These are phyloP conservation scores for Brassica nigra DNA, from an alignment of 345 rosid species.

Conservation along the genomic window DNA sequence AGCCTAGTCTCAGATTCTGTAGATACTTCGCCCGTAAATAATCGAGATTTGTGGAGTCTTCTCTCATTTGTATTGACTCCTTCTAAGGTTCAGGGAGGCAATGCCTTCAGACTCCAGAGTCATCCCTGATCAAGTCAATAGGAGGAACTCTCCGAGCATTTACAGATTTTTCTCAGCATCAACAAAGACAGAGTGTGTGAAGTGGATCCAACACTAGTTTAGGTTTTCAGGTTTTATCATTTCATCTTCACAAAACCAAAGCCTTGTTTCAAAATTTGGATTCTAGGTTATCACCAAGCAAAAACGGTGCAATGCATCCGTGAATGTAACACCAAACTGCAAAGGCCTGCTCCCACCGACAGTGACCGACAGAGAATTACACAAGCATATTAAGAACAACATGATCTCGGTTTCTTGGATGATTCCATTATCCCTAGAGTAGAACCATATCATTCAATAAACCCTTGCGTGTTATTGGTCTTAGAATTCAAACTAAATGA, in stretches of 20 bases:
- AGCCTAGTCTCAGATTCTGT: too few species aligned
- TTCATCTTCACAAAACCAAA: not conserved
- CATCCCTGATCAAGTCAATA: constrained; percentile 79
- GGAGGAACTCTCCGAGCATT: constrained; percentile 83
- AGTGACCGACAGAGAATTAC: constrained; percentile 52
- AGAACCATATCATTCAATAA: not conserved
- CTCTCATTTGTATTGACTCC: too few species aligned
- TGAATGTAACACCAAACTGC: constrained; percentile 40
- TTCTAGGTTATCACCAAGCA: constrained; percentile 64
- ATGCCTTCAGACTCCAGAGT: constrained; percentile 54
- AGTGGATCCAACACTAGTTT: not conserved
- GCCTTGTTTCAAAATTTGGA: not conserved
- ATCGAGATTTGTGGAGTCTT: too few species aligned
- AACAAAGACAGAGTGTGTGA: constrained; percentile 69
- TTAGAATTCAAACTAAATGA: not conserved
- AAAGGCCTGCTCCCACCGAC: constrained; percentile 47
- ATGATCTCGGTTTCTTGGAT: constrained; percentile 48
- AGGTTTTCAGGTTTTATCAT: not conserved
- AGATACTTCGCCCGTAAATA: too few species aligned
- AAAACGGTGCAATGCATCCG: constrained; percentile 59
- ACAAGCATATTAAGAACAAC: constrained; percentile 47
- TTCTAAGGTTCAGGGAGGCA: constrained; percentile 65
- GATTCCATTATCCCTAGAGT: constrained; percentile 58
- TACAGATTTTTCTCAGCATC: constrained; percentile 53
- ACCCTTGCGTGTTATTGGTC: too few species aligned